phyloP scores from a whole-genome alignment of 371 early-diverging fungal genomes.

The Gilbertella persicaria region DNA sequence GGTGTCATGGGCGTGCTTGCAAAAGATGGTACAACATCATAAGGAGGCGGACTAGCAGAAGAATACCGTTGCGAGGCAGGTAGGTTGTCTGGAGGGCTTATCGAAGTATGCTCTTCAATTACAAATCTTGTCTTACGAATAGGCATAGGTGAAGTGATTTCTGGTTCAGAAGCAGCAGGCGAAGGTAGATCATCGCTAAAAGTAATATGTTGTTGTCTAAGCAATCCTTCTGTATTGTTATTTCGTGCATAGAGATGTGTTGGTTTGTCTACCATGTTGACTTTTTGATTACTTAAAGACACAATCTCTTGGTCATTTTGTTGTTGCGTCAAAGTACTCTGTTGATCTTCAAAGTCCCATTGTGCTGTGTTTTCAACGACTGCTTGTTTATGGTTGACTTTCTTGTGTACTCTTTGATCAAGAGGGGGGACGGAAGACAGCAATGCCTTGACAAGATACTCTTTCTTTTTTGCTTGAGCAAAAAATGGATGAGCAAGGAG shows the following conservation, averaged over 20 bases:
- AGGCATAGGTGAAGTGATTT: background rate
- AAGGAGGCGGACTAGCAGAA: background rate
- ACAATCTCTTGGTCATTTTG: too few species aligned
- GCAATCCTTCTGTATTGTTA: constrained; percentile 70
- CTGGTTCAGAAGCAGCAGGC: constrained; percentile 8
- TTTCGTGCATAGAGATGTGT: too few species aligned
- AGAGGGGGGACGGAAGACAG: constrained; percentile 70
- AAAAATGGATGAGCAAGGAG: constrained; percentile 80
- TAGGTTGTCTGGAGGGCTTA: constrained; percentile 2
- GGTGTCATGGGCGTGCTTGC: constrained; percentile 3
- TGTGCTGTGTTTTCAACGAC: constrained; percentile 34
- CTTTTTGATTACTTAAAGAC: too few species aligned
- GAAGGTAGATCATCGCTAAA: constrained; percentile 28
- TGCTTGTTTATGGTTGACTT: constrained; percentile 28
- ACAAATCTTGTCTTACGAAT: constrained; percentile 45
- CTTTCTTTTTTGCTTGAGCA: constrained; percentile 72
- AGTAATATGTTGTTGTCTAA: constrained; percentile 48
- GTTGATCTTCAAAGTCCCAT: constrained; percentile 48
- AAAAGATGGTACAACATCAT: background rate
- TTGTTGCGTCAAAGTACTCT: background rate
- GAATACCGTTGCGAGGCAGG: background rate
- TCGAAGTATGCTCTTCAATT: constrained; percentile 26
- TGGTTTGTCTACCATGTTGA: too few species aligned
- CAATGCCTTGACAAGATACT: constrained; percentile 63
- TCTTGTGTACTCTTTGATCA: constrained; percentile 56